Base-by-base conservation (phyloP, 441 rosid species). In the Dalechampia spathulata region DNA sequence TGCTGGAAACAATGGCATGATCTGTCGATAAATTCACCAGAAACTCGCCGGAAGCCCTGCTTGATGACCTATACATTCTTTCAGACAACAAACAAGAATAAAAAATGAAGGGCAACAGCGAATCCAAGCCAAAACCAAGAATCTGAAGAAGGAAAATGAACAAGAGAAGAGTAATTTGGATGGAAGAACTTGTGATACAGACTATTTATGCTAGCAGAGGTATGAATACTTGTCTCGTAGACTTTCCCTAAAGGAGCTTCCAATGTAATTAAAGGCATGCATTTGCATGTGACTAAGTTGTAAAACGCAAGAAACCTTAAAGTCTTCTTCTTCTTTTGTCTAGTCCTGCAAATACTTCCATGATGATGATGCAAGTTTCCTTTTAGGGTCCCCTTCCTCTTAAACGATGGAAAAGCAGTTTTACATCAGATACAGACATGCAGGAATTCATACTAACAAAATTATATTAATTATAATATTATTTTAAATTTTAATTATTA, bases 31-130 rank as follows among this genome's bases (percentile, higher is more conserved):
- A 47, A 55, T 73, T 71, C 36, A 77, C 58, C 61, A 43, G 42
- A 52, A 66, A 72, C 70, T 82, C 85, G 2, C 79, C 81, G 2
- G 85, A 75, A 48, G 70, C 58, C 7, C 85, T n/a, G 52, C 72
- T 65, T 1, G 71, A 65, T 2, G 71, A 38, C 55, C 87, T 68
- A n/a, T 81, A 70, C 90, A 85, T 85, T 25, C 30, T 59, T 27
- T 5, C 14, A 2, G n/a, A 17, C 25, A 0, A 49, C 7, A 23
- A 30, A 7, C 22, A 1, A 32, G 20, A 30, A 50, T 5, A 17
- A 1, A 9, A 5, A 19, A 42, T 8, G 10, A 3, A 8, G 34
- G n/a, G n/a, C n/a, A n/a, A n/a, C n/a, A n/a, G n/a, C 8, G 16
- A 19, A 1, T n/a, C 1, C 34, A 50, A 7, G 10, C 25, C 25